These are phyloP conservation scores for Candida tunisiensis DNA, from an alignment of 1,139 yeast genomes.

Conservation along the genomic window DNA sequence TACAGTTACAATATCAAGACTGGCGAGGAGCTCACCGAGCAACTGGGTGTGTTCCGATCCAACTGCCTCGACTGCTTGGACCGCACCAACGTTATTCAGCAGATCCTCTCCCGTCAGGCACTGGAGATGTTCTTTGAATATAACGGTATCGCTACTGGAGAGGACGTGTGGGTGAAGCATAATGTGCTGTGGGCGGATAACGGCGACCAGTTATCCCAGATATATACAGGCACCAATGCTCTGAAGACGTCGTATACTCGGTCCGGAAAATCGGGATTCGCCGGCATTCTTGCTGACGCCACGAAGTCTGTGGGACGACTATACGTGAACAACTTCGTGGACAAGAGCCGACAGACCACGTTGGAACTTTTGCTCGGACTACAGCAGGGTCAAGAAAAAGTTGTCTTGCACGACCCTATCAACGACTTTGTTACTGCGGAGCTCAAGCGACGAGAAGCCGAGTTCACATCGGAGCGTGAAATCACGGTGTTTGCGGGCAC, in stretches of 20 bases:
- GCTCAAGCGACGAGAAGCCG: constrained; percentile 30
- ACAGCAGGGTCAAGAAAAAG: constrained; percentile 53
- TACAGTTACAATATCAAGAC: constrained; percentile 42
- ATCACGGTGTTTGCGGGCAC: constrained; percentile 70
- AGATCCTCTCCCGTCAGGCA: constrained; percentile 54
- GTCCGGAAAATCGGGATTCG: constrained; percentile 88
- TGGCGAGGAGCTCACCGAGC: constrained; percentile 44
- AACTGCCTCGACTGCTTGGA: constrained; percentile 94
- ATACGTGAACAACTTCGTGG: constrained; percentile 92
- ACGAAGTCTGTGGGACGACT: constrained; percentile 90
- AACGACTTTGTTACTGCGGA: constrained; percentile 61
- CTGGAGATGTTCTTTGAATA: constrained; percentile 49
- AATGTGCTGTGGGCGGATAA: constrained; percentile 93
- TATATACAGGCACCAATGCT: constrained; percentile 95
- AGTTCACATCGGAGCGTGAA: constrained; percentile 43
- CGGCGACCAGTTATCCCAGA: constrained; percentile 93
- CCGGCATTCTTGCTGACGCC: constrained; percentile 92
- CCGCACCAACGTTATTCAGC: constrained; percentile 86
- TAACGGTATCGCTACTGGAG: constrained; percentile 19
- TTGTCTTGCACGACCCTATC: constrained; percentile 72
- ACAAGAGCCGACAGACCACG: constrained; percentile 72
- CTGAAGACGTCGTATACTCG: constrained; percentile 86
- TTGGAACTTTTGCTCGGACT: constrained; percentile 80
- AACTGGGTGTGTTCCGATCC: constrained; percentile 78
- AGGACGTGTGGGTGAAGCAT: constrained; percentile 47